Conservation (phyloP, 306 rosid species). For the Castanea mollissima region DNA sequence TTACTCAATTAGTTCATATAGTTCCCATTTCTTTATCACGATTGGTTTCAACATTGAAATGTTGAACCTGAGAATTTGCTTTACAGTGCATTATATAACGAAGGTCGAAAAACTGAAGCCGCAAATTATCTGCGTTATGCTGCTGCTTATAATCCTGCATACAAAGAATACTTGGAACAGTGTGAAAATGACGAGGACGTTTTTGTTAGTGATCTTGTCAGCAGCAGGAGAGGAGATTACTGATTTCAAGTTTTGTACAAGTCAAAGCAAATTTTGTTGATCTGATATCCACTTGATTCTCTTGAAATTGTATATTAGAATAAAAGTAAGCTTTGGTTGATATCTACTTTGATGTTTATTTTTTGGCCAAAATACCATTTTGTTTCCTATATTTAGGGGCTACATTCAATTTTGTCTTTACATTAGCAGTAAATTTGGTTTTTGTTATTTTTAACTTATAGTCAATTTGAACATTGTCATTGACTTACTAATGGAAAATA, state of each 20-base stretch:
- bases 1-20: neutral
- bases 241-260: constrained; percentile 25
- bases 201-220: constrained; percentile 55
- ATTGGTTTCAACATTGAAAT: neutral
- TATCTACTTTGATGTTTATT: neutral
- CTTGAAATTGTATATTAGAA: neutral
- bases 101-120: constrained; percentile 78
- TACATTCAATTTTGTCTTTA: too few species aligned
- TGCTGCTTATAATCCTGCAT: constrained; percentile 67
- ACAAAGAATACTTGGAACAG: constrained; percentile 54
- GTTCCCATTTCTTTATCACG: neutral
- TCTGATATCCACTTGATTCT: neutral
- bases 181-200: constrained; percentile 59
- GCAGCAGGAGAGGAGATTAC: constrained; percentile 61
- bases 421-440: too few species aligned
- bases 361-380: too few species aligned
- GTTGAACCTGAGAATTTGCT: constrained; percentile 18
- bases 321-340: neutral
- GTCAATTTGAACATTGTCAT: too few species aligned
- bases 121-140: constrained; percentile 66
- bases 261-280: neutral
- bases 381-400: too few species aligned
- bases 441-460: too few species aligned
- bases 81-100: constrained; percentile 65
- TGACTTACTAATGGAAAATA: too few species aligned